Evolutionary conservation across 2,329 filamentous ascomycete species (phyloP), one percentile per base, ranked within the genome.

Genomic region (Fusarium sp.): DNA sequence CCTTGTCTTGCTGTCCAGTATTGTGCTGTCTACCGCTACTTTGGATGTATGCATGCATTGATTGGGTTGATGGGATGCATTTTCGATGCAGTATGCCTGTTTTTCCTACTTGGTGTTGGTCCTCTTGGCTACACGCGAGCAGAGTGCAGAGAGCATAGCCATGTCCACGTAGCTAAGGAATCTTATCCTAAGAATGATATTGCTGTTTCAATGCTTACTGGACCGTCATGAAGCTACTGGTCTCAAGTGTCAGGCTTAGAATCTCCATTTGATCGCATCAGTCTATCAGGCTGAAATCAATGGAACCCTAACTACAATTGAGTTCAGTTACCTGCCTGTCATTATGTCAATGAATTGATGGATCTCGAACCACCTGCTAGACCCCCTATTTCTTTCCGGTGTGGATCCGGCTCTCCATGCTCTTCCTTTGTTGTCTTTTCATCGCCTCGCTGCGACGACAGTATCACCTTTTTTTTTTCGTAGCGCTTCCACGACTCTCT

Each of bases 401-500:
- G 66, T 69, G 66, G 65, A 52, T 56, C 65, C 51, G 21, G n/a
- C 39, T 52, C 53, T 50, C 59, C 45, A 68, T 46, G 33, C 51
- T 62, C 65, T 69, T 69, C 65, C 55, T 49, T 60, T 60, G 38
- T 47, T 55, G 44, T 57, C 56, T 56, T 40, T 53, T 38, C 31
- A 31, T 67, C 44, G 58, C 61, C 65, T 68, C 57, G 49, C 28
- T 63, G n/a, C 58, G 44, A 6, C 44, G 49, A 50, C 50, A 34
- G 15, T 44, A 47, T 39, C 49, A 65, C 43, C 42, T 38, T 43
- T 58, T 36, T 73, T 73, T 47, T 38, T 73, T 73, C 71, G 62
- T 69, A 69, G 66, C 59, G 65, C 68, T 74, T 74, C 72, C 72
- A 73, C 55, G 62, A 46, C 56, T 28, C 60, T 74, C 72, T 70